Base-by-base conservation (phyloP, 257 asterid species). In the Solanum habrochaites region DNA sequence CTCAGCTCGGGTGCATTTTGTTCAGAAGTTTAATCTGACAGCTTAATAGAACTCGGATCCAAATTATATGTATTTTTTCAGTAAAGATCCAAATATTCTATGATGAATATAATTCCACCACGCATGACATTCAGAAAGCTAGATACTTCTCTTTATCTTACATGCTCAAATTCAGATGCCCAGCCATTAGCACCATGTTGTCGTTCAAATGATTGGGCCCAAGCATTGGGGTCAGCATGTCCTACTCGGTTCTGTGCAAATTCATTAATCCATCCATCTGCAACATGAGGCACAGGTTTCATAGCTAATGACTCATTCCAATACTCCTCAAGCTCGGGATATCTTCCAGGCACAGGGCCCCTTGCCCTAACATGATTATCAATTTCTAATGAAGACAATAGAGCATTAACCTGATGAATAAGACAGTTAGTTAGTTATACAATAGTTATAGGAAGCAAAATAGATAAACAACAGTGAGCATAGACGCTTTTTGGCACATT, bases 131-230 rank as follows among this genome's bases (percentile, higher is more conserved):
- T 47, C 43, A 80, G 31, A 80, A 49, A 29, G 67, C 43, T 47
- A 47, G 43, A 29, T 8, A 47, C 25, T 80, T 80, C 85, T 31
- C 66, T 15, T 29, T 47, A 10, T 27, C 98, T 94, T 92, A 96
- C 99, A 89, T 91, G 97, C 89, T 97, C 98, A 93, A 94, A 97
- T 90, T 97, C 99, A 91, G 99, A 94, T 83, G 97, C 99, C 99
- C 99, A 97, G 40, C 98, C 98, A 89, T 92, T 97, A 67, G 97
- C 92, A 85, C 98, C 96, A 89, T 96, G 98, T 83, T 97, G 95
- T 84, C 91, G 94, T 91, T 96, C 98, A 92, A 96, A 96, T 91
- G 99, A 94, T 89, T 90, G 98, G 90, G 87, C 95, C 99, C 99
- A 97, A 88, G 89, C 85, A 78, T 90, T 94, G 86, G 99, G 98